Conservation (phyloP, 768 basidiomycete species). For the Suillus occidentalis region DNA sequence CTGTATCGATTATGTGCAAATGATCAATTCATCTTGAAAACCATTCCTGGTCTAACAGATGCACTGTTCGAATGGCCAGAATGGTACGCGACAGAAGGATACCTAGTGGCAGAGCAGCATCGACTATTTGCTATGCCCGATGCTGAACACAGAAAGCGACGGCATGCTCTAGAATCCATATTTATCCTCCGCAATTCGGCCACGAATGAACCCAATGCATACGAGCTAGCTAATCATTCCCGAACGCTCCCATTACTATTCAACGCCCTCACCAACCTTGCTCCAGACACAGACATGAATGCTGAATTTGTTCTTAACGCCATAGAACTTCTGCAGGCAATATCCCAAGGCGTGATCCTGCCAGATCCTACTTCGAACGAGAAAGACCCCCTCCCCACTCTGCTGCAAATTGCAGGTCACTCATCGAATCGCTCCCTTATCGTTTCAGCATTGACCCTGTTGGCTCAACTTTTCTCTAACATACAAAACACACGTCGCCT, state of each 20-base stretch:
- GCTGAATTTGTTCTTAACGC: slow-evolving; percentile 70
- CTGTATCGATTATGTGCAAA: slow-evolving; percentile 79
- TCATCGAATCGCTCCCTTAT: slow-evolving; percentile 78
- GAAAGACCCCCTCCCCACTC: slow-evolving; percentile 53
- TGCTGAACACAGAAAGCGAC: slow-evolving; percentile 52
- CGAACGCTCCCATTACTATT: slow-evolving; percentile 68
- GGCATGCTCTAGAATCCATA: slow-evolving; percentile 83
- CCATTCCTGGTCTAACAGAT: slow-evolving; percentile 78
- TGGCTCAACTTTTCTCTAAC: slow-evolving; percentile 63
- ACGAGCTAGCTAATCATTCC: slow-evolving; percentile 55
- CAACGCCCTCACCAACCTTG: slow-evolving; percentile 61
- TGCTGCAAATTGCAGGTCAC: slow-evolving; percentile 53
- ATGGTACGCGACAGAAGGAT: slow-evolving; percentile 72
- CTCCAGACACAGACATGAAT: slow-evolving; percentile 62
- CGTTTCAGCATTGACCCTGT: slow-evolving; percentile 57
- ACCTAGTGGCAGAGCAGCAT: slow-evolving; percentile 43
- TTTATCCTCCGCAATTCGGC: slow-evolving; percentile 86
- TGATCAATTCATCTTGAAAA: slow-evolving; percentile 71
- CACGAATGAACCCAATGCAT: slow-evolving; percentile 65
- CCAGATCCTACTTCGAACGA: slow-evolving; percentile 34
- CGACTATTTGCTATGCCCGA: slow-evolving; percentile 58
- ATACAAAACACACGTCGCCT: slow-evolving; percentile 58
- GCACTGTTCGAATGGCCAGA: slow-evolving; percentile 88
- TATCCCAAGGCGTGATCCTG: slow-evolving; percentile 48
- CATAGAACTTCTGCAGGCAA: slow-evolving; percentile 68